Evolutionary conservation across 1,284 basidiomycete species (phyloP).

Genomic region (Cystobasidium slooffiae): DNA sequence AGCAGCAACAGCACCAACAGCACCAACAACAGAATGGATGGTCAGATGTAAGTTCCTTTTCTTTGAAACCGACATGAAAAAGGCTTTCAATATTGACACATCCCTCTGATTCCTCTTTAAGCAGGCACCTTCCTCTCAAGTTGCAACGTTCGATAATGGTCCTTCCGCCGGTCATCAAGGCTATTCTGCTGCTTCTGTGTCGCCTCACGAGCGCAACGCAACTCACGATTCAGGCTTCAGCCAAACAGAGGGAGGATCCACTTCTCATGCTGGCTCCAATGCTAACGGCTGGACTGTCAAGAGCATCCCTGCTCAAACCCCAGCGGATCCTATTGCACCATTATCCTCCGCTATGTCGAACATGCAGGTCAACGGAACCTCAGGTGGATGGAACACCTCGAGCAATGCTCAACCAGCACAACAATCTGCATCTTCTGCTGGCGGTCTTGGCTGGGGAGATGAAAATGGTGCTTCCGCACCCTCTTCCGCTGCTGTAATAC

Average conservation of each 20-base stretch:
- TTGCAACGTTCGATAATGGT: background rate
- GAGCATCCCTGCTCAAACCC: too few species aligned
- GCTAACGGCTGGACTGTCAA: background rate
- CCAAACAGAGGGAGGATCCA: background rate
- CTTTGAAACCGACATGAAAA: too few species aligned
- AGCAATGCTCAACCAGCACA: background rate
- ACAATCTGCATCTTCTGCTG: background rate
- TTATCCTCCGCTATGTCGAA: background rate
- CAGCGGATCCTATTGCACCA: background rate
- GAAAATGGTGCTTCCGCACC: too few species aligned
- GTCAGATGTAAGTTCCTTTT: too few species aligned
- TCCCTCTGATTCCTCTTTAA: too few species aligned
- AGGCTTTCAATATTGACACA: too few species aligned
- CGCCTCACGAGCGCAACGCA: background rate
- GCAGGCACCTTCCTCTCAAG: background rate
- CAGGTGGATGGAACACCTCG: background rate
- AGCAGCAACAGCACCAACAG: too few species aligned
- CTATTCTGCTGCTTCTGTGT: background rate
- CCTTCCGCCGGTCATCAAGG: background rate
- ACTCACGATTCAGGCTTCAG: conserved; percentile 1
- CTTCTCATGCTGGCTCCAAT: background rate
- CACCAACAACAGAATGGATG: too few species aligned
- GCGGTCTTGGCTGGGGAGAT: conserved; percentile 5
- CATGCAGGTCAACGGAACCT: background rate
- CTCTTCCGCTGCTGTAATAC: background rate